Evolutionary conservation across 768 basidiomycete genomes (phyloP).

Genomic region (Amylocystis lapponica): DNA sequence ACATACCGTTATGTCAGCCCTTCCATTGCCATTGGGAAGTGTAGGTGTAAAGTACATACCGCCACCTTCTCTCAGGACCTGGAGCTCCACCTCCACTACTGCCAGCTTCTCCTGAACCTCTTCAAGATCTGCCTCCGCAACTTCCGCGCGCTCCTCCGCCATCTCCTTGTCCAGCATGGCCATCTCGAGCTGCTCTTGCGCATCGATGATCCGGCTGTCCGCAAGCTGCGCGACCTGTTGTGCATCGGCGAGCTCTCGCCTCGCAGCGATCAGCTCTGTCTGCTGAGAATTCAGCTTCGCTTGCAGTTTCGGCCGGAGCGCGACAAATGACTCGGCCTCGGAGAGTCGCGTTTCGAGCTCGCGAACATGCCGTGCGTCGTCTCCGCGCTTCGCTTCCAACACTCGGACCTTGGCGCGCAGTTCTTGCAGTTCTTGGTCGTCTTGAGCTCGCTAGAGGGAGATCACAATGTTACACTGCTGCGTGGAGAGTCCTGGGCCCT

Average conservation of each 20-base stretch:
- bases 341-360: slow-evolving; percentile 79
- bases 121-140: slow-evolving; percentile 71
- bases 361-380: slow-evolving; percentile 79
- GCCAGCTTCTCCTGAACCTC: slow-evolving; percentile 74
- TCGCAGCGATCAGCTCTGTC: slow-evolving; percentile 68
- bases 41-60: slow-evolving; percentile 17
- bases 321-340: slow-evolving; percentile 80
- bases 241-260: slow-evolving; percentile 72
- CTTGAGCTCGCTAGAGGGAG: slow-evolving; percentile 22
- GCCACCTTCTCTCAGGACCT: slow-evolving; percentile 62
- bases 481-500: slow-evolving; percentile 11
- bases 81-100: slow-evolving; percentile 77
- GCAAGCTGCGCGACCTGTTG: slow-evolving; percentile 68
- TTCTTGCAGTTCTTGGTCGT: slow-evolving; percentile 71
- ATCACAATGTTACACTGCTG: background rate
- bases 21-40: no score
- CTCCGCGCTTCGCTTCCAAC: slow-evolving; percentile 79
- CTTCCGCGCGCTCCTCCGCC: slow-evolving; percentile 88
- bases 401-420: slow-evolving; percentile 78
- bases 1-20: background rate
- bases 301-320: slow-evolving; percentile 85
- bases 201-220: slow-evolving; percentile 67
- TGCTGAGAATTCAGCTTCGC: slow-evolving; percentile 80
- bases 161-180: slow-evolving; percentile 93
- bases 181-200: slow-evolving; percentile 92